A percentile compares a stretch with the other conserved stretches of the same genome.
These are phyloP conservation scores for Arabidopsis lyrata DNA, from an alignment of 441 rosid species.

Conservation along the genomic window DNA sequence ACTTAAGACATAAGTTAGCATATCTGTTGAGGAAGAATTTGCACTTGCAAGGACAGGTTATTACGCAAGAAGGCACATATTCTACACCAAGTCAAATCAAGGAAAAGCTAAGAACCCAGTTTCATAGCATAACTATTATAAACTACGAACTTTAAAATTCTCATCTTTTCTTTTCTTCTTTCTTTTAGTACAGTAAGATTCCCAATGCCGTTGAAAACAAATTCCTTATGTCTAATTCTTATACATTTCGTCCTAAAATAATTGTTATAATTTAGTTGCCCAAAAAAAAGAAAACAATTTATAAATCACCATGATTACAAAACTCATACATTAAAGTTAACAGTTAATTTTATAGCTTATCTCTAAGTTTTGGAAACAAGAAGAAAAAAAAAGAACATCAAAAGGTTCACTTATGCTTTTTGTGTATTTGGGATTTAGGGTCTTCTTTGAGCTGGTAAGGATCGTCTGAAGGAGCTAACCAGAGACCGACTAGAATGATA, in stretches of 20 bases:
- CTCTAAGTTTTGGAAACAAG: conserved; percentile 22
- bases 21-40: conserved; percentile 66
- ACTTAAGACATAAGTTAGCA: conserved; percentile 38
- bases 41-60: conserved; percentile 60
- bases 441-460: conserved; percentile 55
- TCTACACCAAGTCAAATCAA: conserved; percentile 35
- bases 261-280: background rate
- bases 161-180: conserved; percentile 7
- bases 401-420: conserved; percentile 50
- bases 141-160: conserved; percentile 3
- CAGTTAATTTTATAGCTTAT: background rate
- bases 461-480: conserved; percentile 62
- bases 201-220: conserved; percentile 8
- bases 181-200: conserved; percentile 34
- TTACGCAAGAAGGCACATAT: conserved; percentile 28
- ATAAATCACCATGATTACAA: conserved; percentile 6
- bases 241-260: background rate
- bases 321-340: background rate
- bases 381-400: background rate
- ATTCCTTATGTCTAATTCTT: conserved; percentile 50
- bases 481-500: conserved; percentile 69
- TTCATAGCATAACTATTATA: conserved; percentile 29
- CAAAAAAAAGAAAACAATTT: background rate
- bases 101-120: conserved; percentile 35
- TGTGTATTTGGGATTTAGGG: conserved; percentile 40